A percentile compares a stretch with the other conserved stretches of the same genome.
phyloP scores from a whole-genome alignment of 2,329 filamentous ascomycete species.

The Meredithiella fracta region DNA sequence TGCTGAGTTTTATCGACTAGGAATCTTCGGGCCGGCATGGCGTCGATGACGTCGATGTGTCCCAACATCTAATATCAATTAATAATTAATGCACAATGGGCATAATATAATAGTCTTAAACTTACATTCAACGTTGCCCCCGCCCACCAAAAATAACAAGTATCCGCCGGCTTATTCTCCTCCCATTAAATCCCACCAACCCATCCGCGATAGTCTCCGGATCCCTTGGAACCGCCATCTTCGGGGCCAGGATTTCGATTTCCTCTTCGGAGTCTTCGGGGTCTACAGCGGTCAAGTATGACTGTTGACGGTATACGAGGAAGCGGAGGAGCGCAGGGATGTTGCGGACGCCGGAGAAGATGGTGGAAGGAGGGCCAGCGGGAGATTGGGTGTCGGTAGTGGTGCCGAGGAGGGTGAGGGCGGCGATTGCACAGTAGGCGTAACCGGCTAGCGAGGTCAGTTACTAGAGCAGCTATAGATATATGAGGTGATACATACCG shows the following conservation, averaged over 20 bases:
- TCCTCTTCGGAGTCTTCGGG: constrained; percentile 25
- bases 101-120: constrained; percentile 24
- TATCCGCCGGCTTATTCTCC: constrained; percentile 87
- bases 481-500: constrained; percentile 31
- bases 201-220: constrained; percentile 16
- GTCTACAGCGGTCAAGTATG: constrained; percentile 36
- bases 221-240: constrained; percentile 5
- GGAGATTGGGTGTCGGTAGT: constrained; percentile 9
- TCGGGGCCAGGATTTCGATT: background rate
- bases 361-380: constrained; percentile 11
- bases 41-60: constrained; percentile 40
- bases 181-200: constrained; percentile 70
- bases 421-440: constrained; percentile 72
- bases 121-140: constrained; percentile 41
- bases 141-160: constrained; percentile 93
- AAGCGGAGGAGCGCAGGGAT: constrained; percentile 29
- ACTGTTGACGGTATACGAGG: constrained; percentile 48
- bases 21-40: constrained; percentile 46
- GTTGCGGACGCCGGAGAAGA: constrained; percentile 21
- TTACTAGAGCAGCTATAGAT: background rate
- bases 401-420: constrained; percentile 55
- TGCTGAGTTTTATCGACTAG: constrained; percentile 78
- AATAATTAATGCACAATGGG: background rate
- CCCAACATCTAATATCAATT: constrained; percentile 35
- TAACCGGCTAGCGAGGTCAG: constrained; percentile 46